Evolutionary conservation across 768 basidiomycete genomes (phyloP).

Genomic region (Macrolepiota albuminosa): DNA sequence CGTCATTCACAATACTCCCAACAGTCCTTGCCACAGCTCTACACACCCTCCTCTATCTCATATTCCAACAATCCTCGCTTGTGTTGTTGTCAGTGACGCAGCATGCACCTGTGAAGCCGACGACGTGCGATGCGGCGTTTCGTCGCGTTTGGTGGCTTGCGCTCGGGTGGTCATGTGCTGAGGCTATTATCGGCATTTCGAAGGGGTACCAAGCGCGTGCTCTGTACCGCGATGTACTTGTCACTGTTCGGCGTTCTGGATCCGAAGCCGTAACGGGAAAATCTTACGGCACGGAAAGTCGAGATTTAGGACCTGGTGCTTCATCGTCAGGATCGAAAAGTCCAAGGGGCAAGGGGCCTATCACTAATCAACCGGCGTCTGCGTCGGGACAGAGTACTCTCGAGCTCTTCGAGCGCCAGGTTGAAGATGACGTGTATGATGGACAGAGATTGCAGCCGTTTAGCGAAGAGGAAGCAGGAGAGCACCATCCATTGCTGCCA

Average conservation of each 20-base stretch:
- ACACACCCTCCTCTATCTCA: conserved; percentile 47
- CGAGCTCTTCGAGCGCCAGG: conserved; percentile 14
- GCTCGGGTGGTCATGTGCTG: conserved; percentile 70
- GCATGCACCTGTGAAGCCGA: conserved; percentile 37
- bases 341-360: background rate
- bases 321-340: background rate
- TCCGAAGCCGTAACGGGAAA: background rate
- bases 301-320: background rate
- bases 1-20: conserved; percentile 18
- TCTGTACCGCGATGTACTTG: conserved; percentile 66
- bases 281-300: background rate
- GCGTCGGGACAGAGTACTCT: conserved; percentile 3
- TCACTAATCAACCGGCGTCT: background rate
- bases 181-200: conserved; percentile 56
- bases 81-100: conserved; percentile 49
- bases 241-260: conserved; percentile 25
- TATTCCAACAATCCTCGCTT: conserved; percentile 51
- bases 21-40: conserved; percentile 35
- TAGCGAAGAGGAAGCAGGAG: conserved; percentile 17
- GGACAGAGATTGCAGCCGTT: background rate
- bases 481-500: conserved; percentile 31
- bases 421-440: conserved; percentile 15
- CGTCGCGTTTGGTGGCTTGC: conserved; percentile 72
- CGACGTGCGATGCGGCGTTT: conserved; percentile 57
- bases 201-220: conserved; percentile 70